Base-by-base conservation (phyloP, 805 yeast genomes). In the Saccharomycopsis schoenii region DNA sequence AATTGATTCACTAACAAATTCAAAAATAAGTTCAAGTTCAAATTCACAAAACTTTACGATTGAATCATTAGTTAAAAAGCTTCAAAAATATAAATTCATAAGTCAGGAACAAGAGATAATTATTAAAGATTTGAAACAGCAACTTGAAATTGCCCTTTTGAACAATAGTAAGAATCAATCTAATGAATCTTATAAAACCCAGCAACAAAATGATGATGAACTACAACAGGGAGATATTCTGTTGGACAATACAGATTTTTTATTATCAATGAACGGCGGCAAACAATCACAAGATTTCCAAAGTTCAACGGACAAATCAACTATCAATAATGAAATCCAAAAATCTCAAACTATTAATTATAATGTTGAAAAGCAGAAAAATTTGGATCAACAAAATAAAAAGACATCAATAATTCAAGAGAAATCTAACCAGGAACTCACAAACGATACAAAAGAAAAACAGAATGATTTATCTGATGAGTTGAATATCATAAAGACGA, bases 41-140 rank as follows among this genome's bases (percentile, higher is more conserved):
- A 19, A 17, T 41, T 43, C 37, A 15, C 39, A 56, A 41, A n/a
- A 8, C 8, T 40, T 58, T 5, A 50, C 54, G 3, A 59, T 50
- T 43, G 61, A 61, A 11, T 54, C 61, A 6, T 39, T 61, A 14
- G 61, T 52, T n/a, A 52, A 40, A 12, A 61, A 61, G 25, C 43
- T 61, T 29, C 41, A 54, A 42, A 61, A 61, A 29, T 61, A 61
- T 37, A 58, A 50, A 41, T 19, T 15, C 21, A 19, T 60, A 15
- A 55, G 52, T 39, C 52, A 42, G 24, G 37, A 55, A n/a, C 63
- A 61, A 40, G 39, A 19, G 10, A 39, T 58, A 37, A 36, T 47
- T 15, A 62, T 62, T 6, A 17, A 55, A 17, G 61, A 62, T 19
- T 37, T 62, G 17, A 50, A 56, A 54, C 34, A 52, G 11, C 52